These are phyloP conservation scores for Ophiocordyceps robertsii DNA, from an alignment of 2,329 filamentous ascomycete genomes.

Conservation along the genomic window DNA sequence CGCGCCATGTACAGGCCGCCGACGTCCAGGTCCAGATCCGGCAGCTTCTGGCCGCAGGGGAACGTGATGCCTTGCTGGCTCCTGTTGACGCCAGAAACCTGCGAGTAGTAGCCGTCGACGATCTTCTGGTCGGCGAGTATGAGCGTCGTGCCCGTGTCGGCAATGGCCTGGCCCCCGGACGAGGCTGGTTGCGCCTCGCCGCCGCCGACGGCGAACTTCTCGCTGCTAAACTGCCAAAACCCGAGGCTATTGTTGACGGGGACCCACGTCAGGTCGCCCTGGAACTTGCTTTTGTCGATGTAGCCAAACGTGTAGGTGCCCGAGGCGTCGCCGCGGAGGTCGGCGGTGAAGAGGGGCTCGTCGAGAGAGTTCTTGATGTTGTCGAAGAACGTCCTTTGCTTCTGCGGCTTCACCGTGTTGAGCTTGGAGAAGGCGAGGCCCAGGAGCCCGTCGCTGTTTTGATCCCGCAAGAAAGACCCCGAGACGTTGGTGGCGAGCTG, in stretches of 20 bases:
- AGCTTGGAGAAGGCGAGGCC: constrained; percentile 53
- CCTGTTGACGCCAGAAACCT: constrained; percentile 28
- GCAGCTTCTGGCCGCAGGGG: constrained; percentile 30
- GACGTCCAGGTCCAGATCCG: constrained; percentile 40
- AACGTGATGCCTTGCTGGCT: constrained; percentile 28
- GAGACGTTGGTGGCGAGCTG: constrained; percentile 51
- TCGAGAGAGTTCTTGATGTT: constrained; percentile 50
- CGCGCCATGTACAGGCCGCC: constrained; percentile 43
- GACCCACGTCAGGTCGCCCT: constrained; percentile 45
- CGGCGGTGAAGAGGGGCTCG: constrained; percentile 55
- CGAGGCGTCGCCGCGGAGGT: constrained; percentile 42
- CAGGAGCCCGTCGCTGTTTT: constrained; percentile 51
- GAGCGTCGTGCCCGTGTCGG: constrained; percentile 50
- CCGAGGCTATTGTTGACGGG: constrained; percentile 48
- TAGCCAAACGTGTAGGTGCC: constrained; percentile 60
- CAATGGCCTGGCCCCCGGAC: constrained; percentile 30
- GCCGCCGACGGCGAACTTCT: constrained; percentile 39
- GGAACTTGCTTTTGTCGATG: constrained; percentile 49
- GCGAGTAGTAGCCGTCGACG: constrained; percentile 32
- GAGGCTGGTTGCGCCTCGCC: constrained; percentile 20
- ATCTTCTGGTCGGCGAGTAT: constrained; percentile 43
- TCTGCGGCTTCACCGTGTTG: constrained; percentile 48
- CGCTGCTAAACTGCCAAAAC: constrained; percentile 47
- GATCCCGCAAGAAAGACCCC: constrained; percentile 42
- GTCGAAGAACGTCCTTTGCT: constrained; percentile 62